Conservation (phyloP, 768 basidiomycete genomes). For the Pleurotus tuber-regium region DNA sequence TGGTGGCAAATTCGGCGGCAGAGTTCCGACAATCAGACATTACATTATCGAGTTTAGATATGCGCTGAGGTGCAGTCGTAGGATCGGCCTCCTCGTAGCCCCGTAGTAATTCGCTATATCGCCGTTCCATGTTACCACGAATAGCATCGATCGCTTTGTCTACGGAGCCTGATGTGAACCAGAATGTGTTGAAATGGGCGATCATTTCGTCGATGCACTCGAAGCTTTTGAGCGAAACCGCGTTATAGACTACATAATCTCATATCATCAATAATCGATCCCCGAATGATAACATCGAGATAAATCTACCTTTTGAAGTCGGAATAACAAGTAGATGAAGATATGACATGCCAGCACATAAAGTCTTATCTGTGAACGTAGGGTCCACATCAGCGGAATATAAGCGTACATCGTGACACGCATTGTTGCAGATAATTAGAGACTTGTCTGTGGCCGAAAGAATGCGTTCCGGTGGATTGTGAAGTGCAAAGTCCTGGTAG, state of each 20-base stretch:
- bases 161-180: background rate
- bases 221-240: background rate
- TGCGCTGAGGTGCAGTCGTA: background rate
- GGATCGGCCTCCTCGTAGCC: background rate
- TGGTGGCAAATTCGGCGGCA: background rate
- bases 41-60: background rate
- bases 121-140: background rate
- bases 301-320: slow-evolving; percentile 10
- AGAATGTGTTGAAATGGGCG: background rate
- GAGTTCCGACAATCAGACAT: background rate
- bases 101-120: background rate
- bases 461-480: background rate
- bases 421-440: slow-evolving; percentile 12
- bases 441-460: slow-evolving; percentile 3
- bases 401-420: slow-evolving; percentile 13
- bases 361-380: slow-evolving; percentile 5
- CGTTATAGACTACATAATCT: background rate
- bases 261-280: background rate
- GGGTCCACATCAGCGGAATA: slow-evolving; percentile 8
- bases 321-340: slow-evolving; percentile 15
- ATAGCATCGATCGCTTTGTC: background rate
- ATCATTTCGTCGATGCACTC: background rate
- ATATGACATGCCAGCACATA: slow-evolving; percentile 15
- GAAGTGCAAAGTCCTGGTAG: background rate
- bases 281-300: background rate